Base-by-base conservation (phyloP, 805 yeast species). In the Saccharomycopsis amapae region DNA sequence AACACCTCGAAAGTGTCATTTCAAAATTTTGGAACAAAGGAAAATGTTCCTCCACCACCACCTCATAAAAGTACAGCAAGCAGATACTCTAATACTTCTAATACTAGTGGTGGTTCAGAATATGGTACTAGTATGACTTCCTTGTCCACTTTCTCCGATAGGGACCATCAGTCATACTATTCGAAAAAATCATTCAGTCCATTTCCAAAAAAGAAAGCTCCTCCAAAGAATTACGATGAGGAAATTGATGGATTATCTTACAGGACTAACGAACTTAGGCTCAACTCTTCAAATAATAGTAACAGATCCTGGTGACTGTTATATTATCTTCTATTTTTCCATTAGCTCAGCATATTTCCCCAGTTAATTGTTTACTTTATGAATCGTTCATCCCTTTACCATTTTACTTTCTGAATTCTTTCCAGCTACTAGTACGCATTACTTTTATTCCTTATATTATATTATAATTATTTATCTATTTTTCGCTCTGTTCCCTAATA, bases 131-230 rank as follows among this genome's bases (percentile, higher is more conserved):
- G 10, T 5, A 13, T 31, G 15, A 31, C 34, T 18, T 9, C 17
- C 15, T 5, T 18, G 5, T 31, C 34, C 18, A 7, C 37, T 17
- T 6, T 18, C 4, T 4, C 4, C 17, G 13, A 40, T 20, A 18
- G 24, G 4, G 13, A 23, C 10, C 7, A 4, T n/a, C 6, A 31
- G 19, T 12, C 34, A 4, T 43, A 25, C 38, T 40, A 45, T 26
- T 32, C 48, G 10, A 31, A 19, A 19, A 31, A 38, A 28, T 45
- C 48, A 15, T 43, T 43, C 37, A n/a, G 13, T 23, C 40, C 48
- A 13, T 40, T 39, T 20, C 48, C 48, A 18, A 45, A 33, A 31
- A 39, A 40, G 28, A 45, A 45, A 26, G 35, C 48, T 9, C 48
- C 48, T 12, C 45, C 48, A 32, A 30, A 13, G 20, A n/a, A 23